phyloP scores from a whole-genome alignment of 2,329 filamentous ascomycete species.

The Lachnellula subtilissima region DNA sequence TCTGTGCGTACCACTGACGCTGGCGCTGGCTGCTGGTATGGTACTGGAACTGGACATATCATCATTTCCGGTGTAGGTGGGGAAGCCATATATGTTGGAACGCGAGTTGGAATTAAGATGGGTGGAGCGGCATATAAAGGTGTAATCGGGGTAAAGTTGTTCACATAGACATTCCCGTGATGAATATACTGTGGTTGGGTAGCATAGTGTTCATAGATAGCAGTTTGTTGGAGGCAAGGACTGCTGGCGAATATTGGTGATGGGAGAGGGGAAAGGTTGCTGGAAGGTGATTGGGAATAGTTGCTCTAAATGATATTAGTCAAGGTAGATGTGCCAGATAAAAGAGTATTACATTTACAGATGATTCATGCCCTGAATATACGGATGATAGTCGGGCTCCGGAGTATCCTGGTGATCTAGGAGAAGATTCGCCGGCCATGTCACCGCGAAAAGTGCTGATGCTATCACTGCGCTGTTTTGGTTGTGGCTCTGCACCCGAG shows the following conservation, averaged over 20 bases:
- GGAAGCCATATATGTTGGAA: background rate
- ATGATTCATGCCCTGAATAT: background rate
- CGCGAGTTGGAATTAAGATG: background rate
- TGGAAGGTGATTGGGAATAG: background rate
- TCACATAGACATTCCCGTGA: too few species aligned
- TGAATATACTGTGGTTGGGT: background rate
- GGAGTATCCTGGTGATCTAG: background rate
- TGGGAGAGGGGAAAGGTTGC: background rate
- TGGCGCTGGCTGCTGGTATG: background rate
- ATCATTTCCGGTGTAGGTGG: background rate
- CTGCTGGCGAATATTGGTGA: background rate
- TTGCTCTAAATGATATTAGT: background rate
- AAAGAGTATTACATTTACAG: background rate
- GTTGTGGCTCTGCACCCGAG: background rate
- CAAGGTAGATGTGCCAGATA: background rate
- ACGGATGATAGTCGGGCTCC: background rate
- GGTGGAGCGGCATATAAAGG: too few species aligned
- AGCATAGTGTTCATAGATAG: background rate
- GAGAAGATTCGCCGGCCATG: background rate
- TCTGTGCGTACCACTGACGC: slow-evolving; percentile 9
- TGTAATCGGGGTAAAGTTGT: too few species aligned
- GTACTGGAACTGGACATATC: background rate
- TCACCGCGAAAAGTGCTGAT: background rate
- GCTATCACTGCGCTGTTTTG: background rate
- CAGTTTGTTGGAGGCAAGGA: background rate